phyloP scores from a whole-genome alignment of 2,329 filamentous ascomycete genomes.

The Nakataea oryzae region DNA sequence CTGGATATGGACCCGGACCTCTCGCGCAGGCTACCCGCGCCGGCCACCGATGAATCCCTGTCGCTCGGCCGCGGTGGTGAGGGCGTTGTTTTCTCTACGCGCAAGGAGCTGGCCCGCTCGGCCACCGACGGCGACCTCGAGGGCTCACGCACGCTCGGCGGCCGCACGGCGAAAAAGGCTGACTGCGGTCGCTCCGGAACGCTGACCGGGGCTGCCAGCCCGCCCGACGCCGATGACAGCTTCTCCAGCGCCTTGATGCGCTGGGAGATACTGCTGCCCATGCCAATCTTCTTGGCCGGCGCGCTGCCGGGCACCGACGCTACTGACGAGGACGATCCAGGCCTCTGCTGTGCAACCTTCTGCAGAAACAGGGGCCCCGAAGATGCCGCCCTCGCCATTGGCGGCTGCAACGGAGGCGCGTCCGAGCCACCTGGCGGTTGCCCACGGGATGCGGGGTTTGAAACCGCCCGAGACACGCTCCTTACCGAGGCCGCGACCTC shows the following conservation, averaged over 20 bases:
- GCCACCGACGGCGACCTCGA: conserved; percentile 33
- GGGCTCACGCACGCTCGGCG: conserved; percentile 23
- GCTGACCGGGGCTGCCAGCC: not conserved
- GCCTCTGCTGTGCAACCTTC: conserved; percentile 37
- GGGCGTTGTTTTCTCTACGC: conserved; percentile 20
- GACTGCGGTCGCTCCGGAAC: conserved; percentile 34
- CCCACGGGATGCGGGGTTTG: conserved; percentile 27
- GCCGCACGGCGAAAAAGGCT: conserved; percentile 48
- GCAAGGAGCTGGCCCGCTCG: conserved; percentile 31
- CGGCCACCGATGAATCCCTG: conserved; percentile 21
- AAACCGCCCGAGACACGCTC: conserved; percentile 29
- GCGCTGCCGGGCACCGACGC: conserved; percentile 29
- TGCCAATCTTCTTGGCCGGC: conserved; percentile 63
- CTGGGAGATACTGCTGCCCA: conserved; percentile 86
- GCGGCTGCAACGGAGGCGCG: conserved; percentile 34
- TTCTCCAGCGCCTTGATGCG: conserved; percentile 90
- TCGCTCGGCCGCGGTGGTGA: conserved; percentile 29
- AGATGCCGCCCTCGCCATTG: conserved; percentile 41
- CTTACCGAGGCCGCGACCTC: too few relatives aligned
- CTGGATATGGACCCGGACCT: conserved; percentile 45
- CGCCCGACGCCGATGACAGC: conserved; percentile 33
- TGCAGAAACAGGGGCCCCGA: conserved; percentile 46
- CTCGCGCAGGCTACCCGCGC: conserved; percentile 24
- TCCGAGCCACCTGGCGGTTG: conserved; percentile 8
- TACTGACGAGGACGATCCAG: conserved; percentile 13